A percentile compares a stretch with the other conserved stretches of the same genome.
phyloP scores from a whole-genome alignment of 257 asterid species.

The Penstemon davidsonii region DNA sequence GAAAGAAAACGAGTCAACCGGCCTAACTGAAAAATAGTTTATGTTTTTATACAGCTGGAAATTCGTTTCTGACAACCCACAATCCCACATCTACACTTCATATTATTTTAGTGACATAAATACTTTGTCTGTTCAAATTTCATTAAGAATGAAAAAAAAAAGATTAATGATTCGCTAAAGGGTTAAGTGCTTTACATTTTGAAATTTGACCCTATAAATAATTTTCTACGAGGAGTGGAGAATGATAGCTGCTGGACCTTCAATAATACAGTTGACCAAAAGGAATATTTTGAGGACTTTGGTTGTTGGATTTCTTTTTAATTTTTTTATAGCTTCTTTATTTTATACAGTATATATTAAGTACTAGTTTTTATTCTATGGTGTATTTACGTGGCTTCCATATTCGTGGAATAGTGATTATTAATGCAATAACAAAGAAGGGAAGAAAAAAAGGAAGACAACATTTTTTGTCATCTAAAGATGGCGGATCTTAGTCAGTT shows the following conservation, averaged over 20 bases:
- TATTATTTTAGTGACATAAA: background rate
- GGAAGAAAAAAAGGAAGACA: no score
- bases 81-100: background rate
- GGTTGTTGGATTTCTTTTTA: background rate
- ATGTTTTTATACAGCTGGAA: constrained; percentile 34
- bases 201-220: constrained; percentile 6
- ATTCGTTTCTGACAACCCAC: background rate
- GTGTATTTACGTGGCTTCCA: no score
- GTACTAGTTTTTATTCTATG: no score
- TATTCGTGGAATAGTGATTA: no score
- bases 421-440: no score
- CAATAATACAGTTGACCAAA: background rate
- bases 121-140: background rate
- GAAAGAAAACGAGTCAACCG: constrained; percentile 32
- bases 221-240: background rate
- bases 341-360: no score
- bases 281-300: background rate
- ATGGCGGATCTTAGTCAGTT: no score
- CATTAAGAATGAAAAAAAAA: background rate
- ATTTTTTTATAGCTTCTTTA: background rate
- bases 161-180: constrained; percentile 19
- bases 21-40: constrained; percentile 8
- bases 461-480: no score
- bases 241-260: no score
- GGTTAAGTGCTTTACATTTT: constrained; percentile 19